phyloP scores from a whole-genome alignment of 495 filamentous ascomycete genomes.

The Pyrenopolyporus hunteri region DNA sequence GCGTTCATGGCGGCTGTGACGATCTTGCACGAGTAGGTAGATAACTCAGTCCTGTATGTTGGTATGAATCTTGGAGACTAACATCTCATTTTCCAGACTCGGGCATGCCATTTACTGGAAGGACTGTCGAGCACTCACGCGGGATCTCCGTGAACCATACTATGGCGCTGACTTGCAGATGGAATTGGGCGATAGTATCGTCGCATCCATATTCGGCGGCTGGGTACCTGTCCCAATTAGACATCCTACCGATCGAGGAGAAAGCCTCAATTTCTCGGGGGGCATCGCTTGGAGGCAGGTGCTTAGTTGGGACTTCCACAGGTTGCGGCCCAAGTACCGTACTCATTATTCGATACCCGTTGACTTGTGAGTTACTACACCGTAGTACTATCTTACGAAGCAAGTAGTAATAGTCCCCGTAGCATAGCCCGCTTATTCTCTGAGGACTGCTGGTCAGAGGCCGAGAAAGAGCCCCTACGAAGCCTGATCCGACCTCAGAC shows the following conservation, averaged over 20 bases:
- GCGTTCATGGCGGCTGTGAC: conserved; percentile 50
- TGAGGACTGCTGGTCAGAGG: conserved; percentile 26
- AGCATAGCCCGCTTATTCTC: conserved; percentile 37
- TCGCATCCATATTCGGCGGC: conserved; percentile 47
- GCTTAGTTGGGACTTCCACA: conserved; percentile 46
- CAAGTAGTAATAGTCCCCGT: not conserved
- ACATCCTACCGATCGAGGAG: not conserved
- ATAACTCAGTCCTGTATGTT: too few relatives aligned
- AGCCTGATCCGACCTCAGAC: conserved; percentile 26
- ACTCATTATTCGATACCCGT: conserved; percentile 47
- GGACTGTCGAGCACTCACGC: conserved; percentile 43
- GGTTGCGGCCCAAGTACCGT: conserved; percentile 43
- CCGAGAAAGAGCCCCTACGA: not conserved
- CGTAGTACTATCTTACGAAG: not conserved
- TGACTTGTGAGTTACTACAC: conserved; percentile 42
- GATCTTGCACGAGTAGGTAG: conserved; percentile 50
- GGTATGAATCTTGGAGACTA: too few relatives aligned
- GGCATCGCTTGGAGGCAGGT: conserved; percentile 48
- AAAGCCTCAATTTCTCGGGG: conserved; percentile 37
- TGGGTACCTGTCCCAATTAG: conserved; percentile 47
- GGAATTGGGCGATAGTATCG: conserved; percentile 51
- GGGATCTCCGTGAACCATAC: conserved; percentile 45
- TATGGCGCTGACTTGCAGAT: conserved; percentile 50
- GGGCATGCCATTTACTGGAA: conserved; percentile 50
- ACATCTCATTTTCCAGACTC: conserved; percentile 34